Evolutionary conservation across 345 rosid species (phyloP), one percentile per base, ranked within the genome.

Genomic region (Citrus cavaleriei): DNA sequence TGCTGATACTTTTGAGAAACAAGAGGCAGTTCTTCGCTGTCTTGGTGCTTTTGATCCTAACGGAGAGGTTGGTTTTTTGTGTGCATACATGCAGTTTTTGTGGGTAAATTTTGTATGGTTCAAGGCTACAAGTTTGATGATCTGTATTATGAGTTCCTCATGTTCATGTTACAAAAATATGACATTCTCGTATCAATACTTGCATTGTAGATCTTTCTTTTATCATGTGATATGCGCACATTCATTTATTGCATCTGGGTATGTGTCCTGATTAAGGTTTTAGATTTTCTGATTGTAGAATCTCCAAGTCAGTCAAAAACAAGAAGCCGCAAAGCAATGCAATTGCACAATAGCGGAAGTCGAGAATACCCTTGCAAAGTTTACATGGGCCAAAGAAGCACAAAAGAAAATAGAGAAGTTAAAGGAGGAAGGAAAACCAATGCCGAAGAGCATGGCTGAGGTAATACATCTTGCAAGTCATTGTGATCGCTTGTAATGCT

Each of bases 351-450:
- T 91, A 70, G 87, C 89, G 19, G 99, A 96, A 22, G 94, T 96
- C 30, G 98, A 96, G 87, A 90, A 85, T 63, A 89, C 94, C 0
- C 87, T 94, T 76, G 84, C 98, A 1, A 94, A 91, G 83, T 94
- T 91, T 80, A 89, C 91, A 2, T 94, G 98, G 99, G 98, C 95
- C 4, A 96, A 88, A 83, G 86, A 91, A 84, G 98, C 93, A 6
- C 88, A 95, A 51, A 89, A 81, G 83, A 91, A 90, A 86, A 64
- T 96, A 59, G 81, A 82, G 46, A 87, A 90, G 88, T 79, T 94
- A 76, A 87, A 88, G 85, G 90, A 85, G 73, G 95, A 93, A 84
- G 98, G 99, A 78, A 90, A 93, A 78, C 97, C 98, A 1, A 79
- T 89, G 82, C 98, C 98, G 2, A 96, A 90, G 88, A 92, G 84